A percentile compares a stretch with the other conserved stretches of the same genome.
These are phyloP conservation scores for Populus hybrid DNA, from an alignment of 441 rosid genomes.

Conservation along the genomic window DNA sequence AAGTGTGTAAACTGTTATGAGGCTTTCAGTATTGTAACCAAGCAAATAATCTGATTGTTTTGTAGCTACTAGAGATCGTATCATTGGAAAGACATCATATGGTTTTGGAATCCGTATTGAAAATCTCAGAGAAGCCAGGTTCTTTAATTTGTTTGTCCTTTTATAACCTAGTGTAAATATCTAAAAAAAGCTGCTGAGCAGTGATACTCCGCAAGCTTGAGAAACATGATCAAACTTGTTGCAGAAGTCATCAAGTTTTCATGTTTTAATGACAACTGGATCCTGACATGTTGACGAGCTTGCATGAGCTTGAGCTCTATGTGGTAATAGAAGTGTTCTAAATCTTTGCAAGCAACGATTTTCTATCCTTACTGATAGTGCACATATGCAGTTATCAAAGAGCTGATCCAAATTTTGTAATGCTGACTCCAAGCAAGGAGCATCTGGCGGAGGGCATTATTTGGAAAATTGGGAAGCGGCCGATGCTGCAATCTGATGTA, in stretches of 20 bases:
- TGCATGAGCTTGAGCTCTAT: background rate
- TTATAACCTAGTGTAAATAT: background rate
- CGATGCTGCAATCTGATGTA: conserved; percentile 72
- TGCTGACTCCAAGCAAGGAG: conserved; percentile 91
- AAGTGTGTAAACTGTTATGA: background rate
- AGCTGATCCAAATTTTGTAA: conserved; percentile 83
- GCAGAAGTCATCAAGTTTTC: background rate
- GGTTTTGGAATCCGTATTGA: conserved; percentile 86
- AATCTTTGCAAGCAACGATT: background rate
- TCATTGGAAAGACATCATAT: conserved; percentile 39
- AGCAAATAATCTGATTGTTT: background rate
- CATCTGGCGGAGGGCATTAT: conserved; percentile 76
- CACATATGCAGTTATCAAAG: conserved; percentile 79
- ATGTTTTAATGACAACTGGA: background rate
- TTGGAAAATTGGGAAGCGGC: conserved; percentile 68
- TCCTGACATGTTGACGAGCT: background rate
- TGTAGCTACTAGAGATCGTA: conserved; percentile 74
- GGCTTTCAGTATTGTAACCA: background rate
- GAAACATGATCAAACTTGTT: background rate
- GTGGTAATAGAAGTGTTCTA: background rate
- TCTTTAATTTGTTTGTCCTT: background rate
- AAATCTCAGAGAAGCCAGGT: conserved; percentile 89
- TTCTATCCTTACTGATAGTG: background rate
- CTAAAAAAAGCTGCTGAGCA: background rate
- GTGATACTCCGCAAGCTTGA: background rate